Percentiles rank a stretch among this genome's conserved stretches.
These are phyloP conservation scores for Peribolospora kevripleyi DNA, from an alignment of 768 basidiomycete genomes.

Conservation along the genomic window DNA sequence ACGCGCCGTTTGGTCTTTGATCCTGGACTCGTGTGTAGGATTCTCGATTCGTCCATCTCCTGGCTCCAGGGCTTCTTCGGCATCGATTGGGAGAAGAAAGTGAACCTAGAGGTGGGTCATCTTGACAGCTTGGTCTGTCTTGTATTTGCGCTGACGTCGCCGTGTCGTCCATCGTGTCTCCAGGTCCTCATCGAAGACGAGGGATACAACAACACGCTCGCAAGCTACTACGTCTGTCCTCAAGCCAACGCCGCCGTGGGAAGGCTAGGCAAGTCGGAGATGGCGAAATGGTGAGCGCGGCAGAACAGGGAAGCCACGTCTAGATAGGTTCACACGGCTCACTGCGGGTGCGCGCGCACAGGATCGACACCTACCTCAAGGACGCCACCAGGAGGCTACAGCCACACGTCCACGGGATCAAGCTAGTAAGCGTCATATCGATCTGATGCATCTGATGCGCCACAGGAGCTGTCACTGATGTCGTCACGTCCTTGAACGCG, in stretches of 20 bases:
- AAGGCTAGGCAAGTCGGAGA: constrained; percentile 11
- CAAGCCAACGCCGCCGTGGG: constrained; percentile 24
- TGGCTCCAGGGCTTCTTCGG: constrained; percentile 33
- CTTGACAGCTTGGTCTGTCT: too few species aligned
- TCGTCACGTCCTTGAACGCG: constrained; percentile 34
- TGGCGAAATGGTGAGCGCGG: constrained; percentile 1
- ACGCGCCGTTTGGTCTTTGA: constrained; percentile 1
- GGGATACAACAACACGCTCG: constrained; percentile 30
- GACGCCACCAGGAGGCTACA: constrained; percentile 39
- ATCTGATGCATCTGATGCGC: neutral
- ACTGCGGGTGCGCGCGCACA: constrained; percentile 19
- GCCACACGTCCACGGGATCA: constrained; percentile 7
- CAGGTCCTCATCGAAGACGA: constrained; percentile 46
- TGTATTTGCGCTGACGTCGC: too few species aligned
- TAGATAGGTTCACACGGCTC: neutral
- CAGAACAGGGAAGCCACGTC: too few species aligned
- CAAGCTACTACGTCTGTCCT: constrained; percentile 17
- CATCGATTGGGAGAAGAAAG: constrained; percentile 36
- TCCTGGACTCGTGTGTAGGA: constrained; percentile 21
- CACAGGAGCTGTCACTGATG: neutral
- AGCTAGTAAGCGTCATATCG: too few species aligned
- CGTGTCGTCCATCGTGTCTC: constrained; percentile 26
- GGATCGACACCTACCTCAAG: constrained; percentile 48
- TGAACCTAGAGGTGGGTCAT: neutral
- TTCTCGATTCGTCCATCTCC: too few species aligned